These are phyloP conservation scores for Leptodermis oblonga DNA, from an alignment of 257 asterid genomes.

Conservation along the genomic window DNA sequence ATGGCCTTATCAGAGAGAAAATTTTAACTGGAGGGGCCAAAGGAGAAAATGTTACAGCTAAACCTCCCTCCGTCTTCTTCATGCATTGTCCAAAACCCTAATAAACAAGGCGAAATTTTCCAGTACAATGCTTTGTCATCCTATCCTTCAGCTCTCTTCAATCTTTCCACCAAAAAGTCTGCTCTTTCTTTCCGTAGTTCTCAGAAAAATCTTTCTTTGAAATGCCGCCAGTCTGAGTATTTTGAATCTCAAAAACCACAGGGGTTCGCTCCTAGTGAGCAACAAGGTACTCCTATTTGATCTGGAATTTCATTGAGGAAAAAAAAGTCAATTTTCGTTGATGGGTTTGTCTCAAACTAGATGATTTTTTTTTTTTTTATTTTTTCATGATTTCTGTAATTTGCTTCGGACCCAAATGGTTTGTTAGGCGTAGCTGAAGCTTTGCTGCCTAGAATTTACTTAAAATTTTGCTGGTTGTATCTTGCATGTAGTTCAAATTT, in stretches of 20 bases:
- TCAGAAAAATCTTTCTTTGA: constrained; percentile 24
- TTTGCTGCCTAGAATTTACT: background rate
- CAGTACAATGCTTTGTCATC: constrained; percentile 15
- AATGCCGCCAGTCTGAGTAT: constrained; percentile 49
- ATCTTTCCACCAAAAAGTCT: constrained; percentile 13
- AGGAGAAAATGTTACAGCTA: constrained; percentile 16
- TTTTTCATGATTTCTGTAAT: background rate
- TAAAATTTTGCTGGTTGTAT: background rate
- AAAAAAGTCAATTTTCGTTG: background rate
- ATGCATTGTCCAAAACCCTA: constrained; percentile 43
- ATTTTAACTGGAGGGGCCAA: background rate
- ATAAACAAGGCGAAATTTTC: constrained; percentile 20
- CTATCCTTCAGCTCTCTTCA: constrained; percentile 21
- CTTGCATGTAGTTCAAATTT: background rate
- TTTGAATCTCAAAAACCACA: constrained; percentile 47
- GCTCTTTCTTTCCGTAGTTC: constrained; percentile 19
- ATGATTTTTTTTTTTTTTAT: background rate
- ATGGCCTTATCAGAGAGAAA: background rate
- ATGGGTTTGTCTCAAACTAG: background rate
- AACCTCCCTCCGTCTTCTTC: constrained; percentile 38
- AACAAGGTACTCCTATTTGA: constrained; percentile 35
- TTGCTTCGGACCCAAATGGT: background rate
- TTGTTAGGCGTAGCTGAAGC: background rate
- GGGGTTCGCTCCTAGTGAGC: constrained; percentile 41
- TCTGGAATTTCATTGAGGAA: background rate